These are phyloP conservation scores for Komagataella kurtzmanii DNA, from an alignment of 805 yeast genomes.

Conservation along the genomic window DNA sequence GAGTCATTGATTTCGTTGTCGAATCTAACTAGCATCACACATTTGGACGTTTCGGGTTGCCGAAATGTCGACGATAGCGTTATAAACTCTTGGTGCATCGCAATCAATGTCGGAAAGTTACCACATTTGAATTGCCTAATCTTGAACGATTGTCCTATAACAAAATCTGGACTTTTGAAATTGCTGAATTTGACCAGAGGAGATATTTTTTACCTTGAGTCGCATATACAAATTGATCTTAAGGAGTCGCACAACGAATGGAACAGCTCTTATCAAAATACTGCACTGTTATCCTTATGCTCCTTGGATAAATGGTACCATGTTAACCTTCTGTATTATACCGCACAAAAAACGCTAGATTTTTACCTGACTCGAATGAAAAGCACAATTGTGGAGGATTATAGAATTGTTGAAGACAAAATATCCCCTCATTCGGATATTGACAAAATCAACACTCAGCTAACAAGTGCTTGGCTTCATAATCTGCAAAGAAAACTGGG, in stretches of 20 bases:
- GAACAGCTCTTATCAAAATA: background rate
- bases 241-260: background rate
- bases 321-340: background rate
- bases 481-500: background rate
- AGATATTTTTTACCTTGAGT: background rate
- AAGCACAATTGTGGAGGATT: background rate
- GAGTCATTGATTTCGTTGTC: constrained; percentile 3
- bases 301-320: background rate
- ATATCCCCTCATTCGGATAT: background rate
- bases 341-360: background rate
- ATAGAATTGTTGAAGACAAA: background rate
- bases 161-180: background rate
- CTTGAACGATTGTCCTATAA: constrained; percentile 2
- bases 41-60: constrained; percentile 3
- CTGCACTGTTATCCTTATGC: background rate
- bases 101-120: constrained; percentile 13
- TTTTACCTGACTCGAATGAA: background rate
- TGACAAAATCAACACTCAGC: background rate
- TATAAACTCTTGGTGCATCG: constrained; percentile 12
- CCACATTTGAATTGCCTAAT: constrained; percentile 7
- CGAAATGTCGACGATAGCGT: constrained; percentile 7
- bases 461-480: background rate
- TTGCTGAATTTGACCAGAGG: background rate
- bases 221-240: background rate
- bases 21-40: constrained; percentile 1